phyloP scores from a whole-genome alignment of 352 stramenopile genomes.

The Halophytophthora polymorphica region DNA sequence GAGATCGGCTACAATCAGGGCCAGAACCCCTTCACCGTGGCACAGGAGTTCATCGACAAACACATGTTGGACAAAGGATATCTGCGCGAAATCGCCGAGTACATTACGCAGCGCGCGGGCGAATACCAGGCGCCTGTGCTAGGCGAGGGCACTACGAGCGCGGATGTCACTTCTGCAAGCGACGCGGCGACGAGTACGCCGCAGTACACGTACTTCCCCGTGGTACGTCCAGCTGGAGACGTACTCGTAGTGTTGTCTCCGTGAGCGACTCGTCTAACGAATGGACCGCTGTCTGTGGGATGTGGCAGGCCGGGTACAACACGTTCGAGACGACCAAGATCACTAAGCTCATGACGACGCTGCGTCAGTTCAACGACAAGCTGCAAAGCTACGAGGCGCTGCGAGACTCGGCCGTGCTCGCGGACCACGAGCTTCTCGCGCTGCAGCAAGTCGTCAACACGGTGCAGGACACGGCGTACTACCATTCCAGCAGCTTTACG shows the following conservation, averaged over 20 bases:
- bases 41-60: conserved; percentile 96
- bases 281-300: not conserved
- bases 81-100: conserved; percentile 93
- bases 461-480: conserved; percentile 84
- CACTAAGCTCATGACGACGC: conserved; percentile 89
- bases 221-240: conserved; percentile 29
- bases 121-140: conserved; percentile 72
- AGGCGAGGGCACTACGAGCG: conserved; percentile 27
- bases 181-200: conserved; percentile 5
- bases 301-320: conserved; percentile 76
- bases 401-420: conserved; percentile 26
- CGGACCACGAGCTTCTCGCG: conserved; percentile 46
- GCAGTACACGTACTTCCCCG: conserved; percentile 69
- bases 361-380: conserved; percentile 89
- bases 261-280: conserved; percentile 6
- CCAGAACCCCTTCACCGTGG: conserved; percentile 95
- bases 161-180: conserved; percentile 18
- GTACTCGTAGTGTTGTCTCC: conserved; percentile 3
- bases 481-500: conserved; percentile 90
- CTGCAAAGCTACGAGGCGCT: conserved; percentile 43
- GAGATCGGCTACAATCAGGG: conserved; percentile 98
- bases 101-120: conserved; percentile 92
- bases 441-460: conserved; percentile 60
- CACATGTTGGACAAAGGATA: conserved; percentile 94
- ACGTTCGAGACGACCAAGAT: conserved; percentile 92